A percentile compares a stretch with the other conserved stretches of the same genome.
phyloP scores from a whole-genome alignment of 768 basidiomycete genomes.

The Multifurca ochricompacta region DNA sequence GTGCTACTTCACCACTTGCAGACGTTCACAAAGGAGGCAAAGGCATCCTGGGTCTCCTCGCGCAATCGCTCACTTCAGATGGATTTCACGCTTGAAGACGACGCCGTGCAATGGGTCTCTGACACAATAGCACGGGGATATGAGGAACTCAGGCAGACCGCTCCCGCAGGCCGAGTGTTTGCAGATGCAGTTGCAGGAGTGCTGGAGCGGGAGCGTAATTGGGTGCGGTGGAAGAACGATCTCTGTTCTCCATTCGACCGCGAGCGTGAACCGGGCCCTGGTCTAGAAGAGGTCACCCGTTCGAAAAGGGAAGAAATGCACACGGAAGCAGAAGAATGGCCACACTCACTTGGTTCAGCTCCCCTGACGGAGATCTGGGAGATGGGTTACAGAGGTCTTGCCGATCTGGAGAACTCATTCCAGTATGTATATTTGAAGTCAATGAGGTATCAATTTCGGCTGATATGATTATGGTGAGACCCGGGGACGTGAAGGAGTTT shows the following conservation, averaged over 20 bases:
- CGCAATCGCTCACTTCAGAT: slow-evolving; percentile 77
- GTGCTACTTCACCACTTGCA: slow-evolving; percentile 72
- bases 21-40: slow-evolving; percentile 62
- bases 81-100: slow-evolving; percentile 66
- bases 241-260: slow-evolving; percentile 74
- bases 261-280: slow-evolving; percentile 47
- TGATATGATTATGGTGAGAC: slow-evolving; percentile 32
- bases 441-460: background rate
- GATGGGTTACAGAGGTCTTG: slow-evolving; percentile 62
- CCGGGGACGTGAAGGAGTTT: slow-evolving; percentile 69
- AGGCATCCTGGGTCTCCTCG: slow-evolving; percentile 49
- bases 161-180: slow-evolving; percentile 70
- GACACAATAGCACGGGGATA: slow-evolving; percentile 52
- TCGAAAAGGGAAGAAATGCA: slow-evolving; percentile 45
- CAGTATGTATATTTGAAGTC: slow-evolving; percentile 37
- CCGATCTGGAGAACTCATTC: slow-evolving; percentile 58
- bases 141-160: slow-evolving; percentile 59
- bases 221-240: slow-evolving; percentile 87
- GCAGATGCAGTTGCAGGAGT: slow-evolving; percentile 65
- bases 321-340: slow-evolving; percentile 53
- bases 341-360: slow-evolving; percentile 57
- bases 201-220: slow-evolving; percentile 79
- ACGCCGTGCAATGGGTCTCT: slow-evolving; percentile 69
- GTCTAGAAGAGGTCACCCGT: slow-evolving; percentile 56
- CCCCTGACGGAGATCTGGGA: slow-evolving; percentile 77